Base-by-base conservation (phyloP, 2,329 filamentous ascomycete species). In the Xylariaceae sp. region DNA sequence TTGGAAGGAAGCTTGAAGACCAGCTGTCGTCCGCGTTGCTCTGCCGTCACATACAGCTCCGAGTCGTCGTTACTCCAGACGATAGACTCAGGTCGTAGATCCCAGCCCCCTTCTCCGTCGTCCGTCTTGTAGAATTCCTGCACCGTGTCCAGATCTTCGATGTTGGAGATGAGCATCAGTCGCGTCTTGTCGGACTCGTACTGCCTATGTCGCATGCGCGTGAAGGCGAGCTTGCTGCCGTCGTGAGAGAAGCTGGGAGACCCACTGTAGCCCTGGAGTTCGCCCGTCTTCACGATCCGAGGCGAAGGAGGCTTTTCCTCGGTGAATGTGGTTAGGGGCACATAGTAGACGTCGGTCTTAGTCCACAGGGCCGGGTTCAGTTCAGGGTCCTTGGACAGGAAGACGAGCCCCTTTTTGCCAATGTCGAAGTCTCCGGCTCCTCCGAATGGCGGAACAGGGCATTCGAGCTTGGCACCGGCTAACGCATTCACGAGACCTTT, bases 131-230 rank as follows among this genome's bases (percentile, higher is more conserved):
- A 86, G 57, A 86, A 84, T 63, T 86, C 82, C 58, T 83, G 75
- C 9, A 84, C 79, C 55, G 80, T 79, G 56, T 73, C 74, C 7
- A 84, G 71, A 56, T 84, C 77, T 11, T 68, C 69, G 47, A 88
- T 73, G 62, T 89, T 79, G 1, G 81, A 79, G 5, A 89, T 69
- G 2, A 89, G 72, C 58, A 91, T 72, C 3, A 90, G 73, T 44
- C 84, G 80, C 44, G 86, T 80, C 69, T 87, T 87, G 73, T 96
- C 90, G 12, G 86, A 82, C 70, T 96, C 91, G 68, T 96, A 95
- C 56, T 86, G 83, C 50, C 82, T 77, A 53, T 80, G 80, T 59
- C 81, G 80, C 91, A 95, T 95, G 58, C 88, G 83, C 32, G 89
- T 77, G 68, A 95, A 96, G 1, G 83, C 89, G 30, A 92, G 75